phyloP scores from a whole-genome alignment of 1,139 yeast genomes.

The Wickerhamomyces sp. region DNA sequence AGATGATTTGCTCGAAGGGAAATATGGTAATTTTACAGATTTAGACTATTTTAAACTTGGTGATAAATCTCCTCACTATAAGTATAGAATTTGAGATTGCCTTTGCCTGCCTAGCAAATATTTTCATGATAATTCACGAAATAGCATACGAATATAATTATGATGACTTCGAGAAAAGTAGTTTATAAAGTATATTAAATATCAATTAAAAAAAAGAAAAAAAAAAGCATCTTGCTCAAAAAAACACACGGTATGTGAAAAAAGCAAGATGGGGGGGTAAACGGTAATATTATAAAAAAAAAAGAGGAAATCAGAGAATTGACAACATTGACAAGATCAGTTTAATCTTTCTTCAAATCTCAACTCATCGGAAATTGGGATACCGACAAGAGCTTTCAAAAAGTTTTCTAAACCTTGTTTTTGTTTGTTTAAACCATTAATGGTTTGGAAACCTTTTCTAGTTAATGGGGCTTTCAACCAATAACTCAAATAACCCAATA shows the following conservation, averaged over 20 bases:
- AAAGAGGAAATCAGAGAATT: neutral
- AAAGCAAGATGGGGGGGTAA: neutral
- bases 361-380: slow-evolving; percentile 86
- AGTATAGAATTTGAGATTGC: slow-evolving; percentile 6
- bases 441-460: slow-evolving; percentile 85
- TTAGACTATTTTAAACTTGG: slow-evolving; percentile 29
- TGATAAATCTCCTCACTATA: slow-evolving; percentile 23
- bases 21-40: slow-evolving; percentile 21
- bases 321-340: too few relatives aligned
- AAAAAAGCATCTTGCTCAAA: neutral
- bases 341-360: slow-evolving; percentile 85
- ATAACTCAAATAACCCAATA: slow-evolving; percentile 82
- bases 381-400: slow-evolving; percentile 83
- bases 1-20: slow-evolving; percentile 22
- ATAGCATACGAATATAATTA: too few relatives aligned
- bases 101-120: too few relatives aligned
- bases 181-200: too few relatives aligned
- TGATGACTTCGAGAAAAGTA: too few relatives aligned
- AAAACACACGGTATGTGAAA: neutral
- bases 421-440: slow-evolving; percentile 93
- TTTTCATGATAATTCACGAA: too few relatives aligned
- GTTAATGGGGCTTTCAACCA: slow-evolving; percentile 97
- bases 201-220: neutral
- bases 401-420: slow-evolving; percentile 89
- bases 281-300: neutral